Base-by-base conservation (phyloP, 441 rosid species). In the Manihot esculenta region DNA sequence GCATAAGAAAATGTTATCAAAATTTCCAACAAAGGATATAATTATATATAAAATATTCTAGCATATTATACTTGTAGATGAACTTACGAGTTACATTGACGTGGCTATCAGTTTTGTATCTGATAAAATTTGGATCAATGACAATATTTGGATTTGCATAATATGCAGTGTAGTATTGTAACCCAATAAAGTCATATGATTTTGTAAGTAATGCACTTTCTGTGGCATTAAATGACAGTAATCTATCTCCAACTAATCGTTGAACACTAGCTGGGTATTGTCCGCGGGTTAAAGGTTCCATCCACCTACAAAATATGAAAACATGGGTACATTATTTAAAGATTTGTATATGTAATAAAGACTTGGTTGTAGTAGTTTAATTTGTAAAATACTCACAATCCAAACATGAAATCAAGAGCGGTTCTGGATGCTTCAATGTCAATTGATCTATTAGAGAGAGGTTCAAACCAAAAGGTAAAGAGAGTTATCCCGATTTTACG, bases 171-270 rank as follows among this genome's bases (percentile, higher is more conserved):
- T 84, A 82, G 47, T 82, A 82, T 57, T 78, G 80, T 21, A 80
- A 26, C 8, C 83, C 81, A 2, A 84, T 38, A 68, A 84, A 84
- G 72, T 82, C 86, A 69, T 67, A 73, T 0, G 88, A 80, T 10
- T 76, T 79, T 64, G 66, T 72, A 10, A 82, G 12, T 55, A 70
- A 5, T 15, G 33, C 21, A 5, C 78, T 72, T 64, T 85, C 64
- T 49, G 69, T 63, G 8, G 50, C 10, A 0, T 79, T 20, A 67
- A 44, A 62, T 64, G 74, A 56, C 3, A 87, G 87, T 48, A 85
- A 61, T 51, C 85, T 67, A 14, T 70, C 23, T 0, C 76, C 80
- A 1, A 76, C 79, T 0, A 77, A 62, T 1, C 72, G 23, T 8
- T 56, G 27, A 85, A 85, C 81, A 33, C 27, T 45, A 3, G 41